A percentile compares a stretch with the other conserved stretches of the same genome.
Conservation (phyloP, 495 filamentous ascomycete species). For the Talaromyces thailandensis region DNA sequence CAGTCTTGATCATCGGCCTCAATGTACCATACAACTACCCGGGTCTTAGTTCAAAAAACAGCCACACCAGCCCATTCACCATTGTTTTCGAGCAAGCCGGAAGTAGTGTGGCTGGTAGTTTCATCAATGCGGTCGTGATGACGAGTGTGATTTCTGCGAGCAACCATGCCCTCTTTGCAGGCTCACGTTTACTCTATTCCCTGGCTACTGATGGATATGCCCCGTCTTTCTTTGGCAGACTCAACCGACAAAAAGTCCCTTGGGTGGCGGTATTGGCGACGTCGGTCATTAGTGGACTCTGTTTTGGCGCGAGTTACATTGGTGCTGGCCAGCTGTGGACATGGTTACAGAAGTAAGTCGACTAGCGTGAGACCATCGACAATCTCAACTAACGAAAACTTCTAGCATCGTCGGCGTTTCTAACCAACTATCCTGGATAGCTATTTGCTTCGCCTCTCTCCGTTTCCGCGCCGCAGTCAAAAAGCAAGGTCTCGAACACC, state of each 20-base stretch:
- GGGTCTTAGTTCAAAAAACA: constrained; percentile 26
- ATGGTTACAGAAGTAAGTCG: constrained; percentile 46
- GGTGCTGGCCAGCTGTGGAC: constrained; percentile 50
- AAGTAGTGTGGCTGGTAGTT: constrained; percentile 38
- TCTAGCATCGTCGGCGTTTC: constrained; percentile 49
- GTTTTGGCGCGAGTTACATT: constrained; percentile 53
- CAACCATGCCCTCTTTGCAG: constrained; percentile 47
- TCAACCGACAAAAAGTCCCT: constrained; percentile 49
- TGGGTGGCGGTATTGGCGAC: constrained; percentile 52
- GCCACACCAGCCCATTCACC: constrained; percentile 42
- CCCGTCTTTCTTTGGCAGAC: constrained; percentile 33
- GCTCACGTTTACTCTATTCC: constrained; percentile 41
- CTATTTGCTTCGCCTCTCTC: constrained; percentile 48
- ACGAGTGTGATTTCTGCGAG: constrained; percentile 44
- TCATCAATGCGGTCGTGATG: constrained; percentile 50
- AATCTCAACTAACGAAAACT: constrained; percentile 8
- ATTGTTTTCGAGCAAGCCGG: constrained; percentile 44
- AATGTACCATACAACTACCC: constrained; percentile 47
- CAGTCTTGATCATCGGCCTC: constrained; percentile 39
- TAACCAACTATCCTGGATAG: constrained; percentile 54
- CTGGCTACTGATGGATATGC: constrained; percentile 39
- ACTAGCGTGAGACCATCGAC: background rate
- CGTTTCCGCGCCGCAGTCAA: constrained; percentile 48
- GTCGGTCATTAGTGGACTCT: constrained; percentile 44
- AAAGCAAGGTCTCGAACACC: constrained; percentile 43